Base-by-base conservation (phyloP, 1,139 yeast genomes). In the Magnusiomyces fungicola region DNA sequence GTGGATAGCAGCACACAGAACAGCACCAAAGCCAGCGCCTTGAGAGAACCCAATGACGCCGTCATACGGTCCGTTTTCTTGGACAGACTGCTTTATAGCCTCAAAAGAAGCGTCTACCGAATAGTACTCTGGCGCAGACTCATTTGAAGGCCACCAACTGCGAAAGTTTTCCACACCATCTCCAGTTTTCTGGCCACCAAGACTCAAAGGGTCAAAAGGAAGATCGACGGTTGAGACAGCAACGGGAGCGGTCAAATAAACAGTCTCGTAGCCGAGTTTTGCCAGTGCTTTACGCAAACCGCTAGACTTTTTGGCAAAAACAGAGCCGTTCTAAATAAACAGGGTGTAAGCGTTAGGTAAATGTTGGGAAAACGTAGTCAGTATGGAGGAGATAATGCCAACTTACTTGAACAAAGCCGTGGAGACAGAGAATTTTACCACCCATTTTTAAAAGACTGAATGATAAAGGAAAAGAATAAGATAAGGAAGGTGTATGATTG, bases 11-110 rank as follows among this genome's bases (percentile, higher is more conserved):
- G 60, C 60, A 48, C 70, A 61, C 36, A 63, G 54, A 2, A 63
- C 52, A 4, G 70, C 79, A 1, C 94, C 79, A 63, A 92, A 69
- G 3, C 95, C 95, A 1, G 96, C 94, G 55, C 98, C 98, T 65
- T 92, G 97, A 19, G 94, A 83, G 63, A 90, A 92, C 2, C 97
- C 97, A 50, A 92, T 69, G 27, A 90, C 73, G 2, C 97, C 97
- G 50, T 81, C 83, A 61, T 83, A 89, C 0, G 97, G 97, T 0
- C 97, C 97, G 55, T 88, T 73, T 53, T 72, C 69, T 44, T 73
- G 70, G 56, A 87, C 80, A 50, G 81, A 73, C 0, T 71, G 66
- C 25, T 73, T 69, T 23, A 90, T 74, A n/a, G 75, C 72, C 10
- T 71, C 69, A 45, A 81, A 65, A 2, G 85, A 75, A 14, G 69